phyloP scores from a whole-genome alignment of 1,139 yeast genomes.

The Saccharomyces hybrid region DNA sequence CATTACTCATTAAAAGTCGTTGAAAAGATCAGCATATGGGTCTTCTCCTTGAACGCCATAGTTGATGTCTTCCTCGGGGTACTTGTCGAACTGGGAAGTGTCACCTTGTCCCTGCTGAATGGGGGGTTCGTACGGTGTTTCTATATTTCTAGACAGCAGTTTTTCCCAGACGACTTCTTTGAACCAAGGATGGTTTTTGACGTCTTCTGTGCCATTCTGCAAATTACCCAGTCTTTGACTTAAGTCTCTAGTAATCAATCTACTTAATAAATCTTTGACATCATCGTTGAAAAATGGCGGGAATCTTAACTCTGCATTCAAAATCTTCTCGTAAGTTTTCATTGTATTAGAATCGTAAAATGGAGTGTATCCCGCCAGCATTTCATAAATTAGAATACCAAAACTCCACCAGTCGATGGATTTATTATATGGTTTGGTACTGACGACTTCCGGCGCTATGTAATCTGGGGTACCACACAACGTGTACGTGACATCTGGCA shows the following conservation, averaged over 20 bases:
- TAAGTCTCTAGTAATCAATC: constrained; percentile 77
- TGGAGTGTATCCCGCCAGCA: constrained; percentile 95
- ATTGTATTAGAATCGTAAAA: constrained; percentile 92
- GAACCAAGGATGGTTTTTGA: constrained; percentile 87
- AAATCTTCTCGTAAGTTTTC: constrained; percentile 89
- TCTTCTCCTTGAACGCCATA: constrained; percentile 75
- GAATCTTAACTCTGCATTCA: constrained; percentile 74
- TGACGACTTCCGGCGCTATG: constrained; percentile 94
- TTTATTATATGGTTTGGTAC: constrained; percentile 90
- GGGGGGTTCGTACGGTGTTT: constrained; percentile 96
- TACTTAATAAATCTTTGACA: constrained; percentile 68
- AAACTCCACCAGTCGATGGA: constrained; percentile 98
- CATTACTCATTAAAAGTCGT: constrained; percentile 49
- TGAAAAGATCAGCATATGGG: constrained; percentile 65
- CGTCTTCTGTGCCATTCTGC: constrained; percentile 81
- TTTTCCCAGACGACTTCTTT: constrained; percentile 93
- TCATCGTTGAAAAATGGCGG: constrained; percentile 85
- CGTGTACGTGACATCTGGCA: constrained; percentile 86
- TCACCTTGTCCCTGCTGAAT: constrained; percentile 93
- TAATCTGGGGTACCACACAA: constrained; percentile 96
- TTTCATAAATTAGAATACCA: constrained; percentile 85
- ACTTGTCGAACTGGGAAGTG: constrained; percentile 82
- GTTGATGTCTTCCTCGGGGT: constrained; percentile 85
- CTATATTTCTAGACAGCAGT: constrained; percentile 75
- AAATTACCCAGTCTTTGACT: constrained; percentile 83